A percentile compares a stretch with the other conserved stretches of the same genome.
Evolutionary conservation across 2,329 filamentous ascomycete species (phyloP).

Genomic region (Aspergillus flavus): DNA sequence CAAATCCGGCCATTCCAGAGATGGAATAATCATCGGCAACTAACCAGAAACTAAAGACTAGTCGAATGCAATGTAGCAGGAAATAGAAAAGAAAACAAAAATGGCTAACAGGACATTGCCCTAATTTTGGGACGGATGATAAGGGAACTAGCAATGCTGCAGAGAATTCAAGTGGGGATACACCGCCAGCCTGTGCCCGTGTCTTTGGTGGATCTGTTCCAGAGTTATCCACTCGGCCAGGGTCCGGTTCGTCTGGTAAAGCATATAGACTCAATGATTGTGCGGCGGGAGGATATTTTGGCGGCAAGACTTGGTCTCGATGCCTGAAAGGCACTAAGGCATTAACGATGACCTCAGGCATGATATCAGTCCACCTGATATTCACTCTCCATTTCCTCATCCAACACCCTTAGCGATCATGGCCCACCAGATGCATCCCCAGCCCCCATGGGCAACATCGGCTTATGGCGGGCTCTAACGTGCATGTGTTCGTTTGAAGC

Average conservation of each 20-base stretch:
- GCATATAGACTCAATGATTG: not conserved
- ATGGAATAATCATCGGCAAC: not conserved
- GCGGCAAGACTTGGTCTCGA: not conserved
- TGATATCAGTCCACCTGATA: not conserved
- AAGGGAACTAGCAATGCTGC: not conserved
- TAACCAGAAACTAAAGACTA: not conserved
- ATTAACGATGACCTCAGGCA: not conserved
- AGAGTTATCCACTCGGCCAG: not conserved
- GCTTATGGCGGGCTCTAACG: not conserved
- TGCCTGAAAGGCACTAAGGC: not conserved
- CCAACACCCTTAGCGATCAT: not conserved
- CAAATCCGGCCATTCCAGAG: not conserved
- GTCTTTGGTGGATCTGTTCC: not conserved
- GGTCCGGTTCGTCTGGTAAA: not conserved
- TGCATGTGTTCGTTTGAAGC: not conserved
- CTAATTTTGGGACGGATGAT: not conserved
- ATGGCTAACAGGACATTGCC: not conserved
- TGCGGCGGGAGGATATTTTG: not conserved
- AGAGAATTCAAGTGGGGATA: not conserved
- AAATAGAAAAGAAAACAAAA: no score
- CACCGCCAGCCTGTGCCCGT: not conserved
- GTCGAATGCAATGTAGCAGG: not conserved
- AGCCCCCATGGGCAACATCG: not conserved
- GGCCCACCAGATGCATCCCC: not conserved
- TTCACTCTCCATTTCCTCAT: not conserved